These are phyloP conservation scores for Penicillium olsonii DNA, from an alignment of 2,329 filamentous ascomycete genomes.

Conservation along the genomic window DNA sequence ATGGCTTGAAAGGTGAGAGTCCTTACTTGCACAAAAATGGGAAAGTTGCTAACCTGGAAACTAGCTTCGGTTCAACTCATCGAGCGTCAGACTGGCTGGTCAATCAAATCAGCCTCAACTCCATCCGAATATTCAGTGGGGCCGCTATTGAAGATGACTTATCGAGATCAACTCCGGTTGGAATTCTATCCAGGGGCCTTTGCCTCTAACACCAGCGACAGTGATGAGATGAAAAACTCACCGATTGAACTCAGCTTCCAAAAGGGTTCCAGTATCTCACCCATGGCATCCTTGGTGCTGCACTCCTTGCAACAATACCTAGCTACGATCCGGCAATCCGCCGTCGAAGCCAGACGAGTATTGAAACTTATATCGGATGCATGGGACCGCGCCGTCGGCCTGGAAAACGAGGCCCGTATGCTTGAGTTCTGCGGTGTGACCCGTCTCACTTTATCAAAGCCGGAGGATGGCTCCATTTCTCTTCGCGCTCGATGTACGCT, in stretches of 20 bases:
- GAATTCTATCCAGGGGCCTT: conserved; percentile 46
- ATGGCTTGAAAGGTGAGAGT: conserved; percentile 69
- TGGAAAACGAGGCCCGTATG: conserved; percentile 48
- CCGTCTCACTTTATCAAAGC: conserved; percentile 34
- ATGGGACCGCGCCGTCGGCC: conserved; percentile 43
- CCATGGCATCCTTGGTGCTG: conserved; percentile 44
- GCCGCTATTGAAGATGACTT: conserved; percentile 43
- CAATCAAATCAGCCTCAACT: conserved; percentile 39
- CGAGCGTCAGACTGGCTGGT: conserved; percentile 48
- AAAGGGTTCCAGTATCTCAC: conserved; percentile 28
- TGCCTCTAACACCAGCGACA: conserved; percentile 22
- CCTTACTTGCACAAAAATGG: neutral
- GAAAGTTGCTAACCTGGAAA: conserved; percentile 9
- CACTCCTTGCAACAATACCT: conserved; percentile 44
- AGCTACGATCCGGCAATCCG: conserved; percentile 37
- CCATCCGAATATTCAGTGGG: conserved; percentile 30
- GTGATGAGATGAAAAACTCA: conserved; percentile 24
- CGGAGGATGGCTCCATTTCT: conserved; percentile 24
- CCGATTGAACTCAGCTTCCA: conserved; percentile 38
- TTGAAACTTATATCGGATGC: conserved; percentile 44
- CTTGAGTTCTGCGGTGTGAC: conserved; percentile 50
- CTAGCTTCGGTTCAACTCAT: conserved; percentile 43
- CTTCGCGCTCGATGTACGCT: conserved; percentile 43
- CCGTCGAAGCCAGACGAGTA: conserved; percentile 38
- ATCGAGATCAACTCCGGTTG: conserved; percentile 44